Percentiles rank a stretch among this genome's conserved stretches.
phyloP scores from a whole-genome alignment of 768 basidiomycete species.

The Clitopilus passeckerianus region DNA sequence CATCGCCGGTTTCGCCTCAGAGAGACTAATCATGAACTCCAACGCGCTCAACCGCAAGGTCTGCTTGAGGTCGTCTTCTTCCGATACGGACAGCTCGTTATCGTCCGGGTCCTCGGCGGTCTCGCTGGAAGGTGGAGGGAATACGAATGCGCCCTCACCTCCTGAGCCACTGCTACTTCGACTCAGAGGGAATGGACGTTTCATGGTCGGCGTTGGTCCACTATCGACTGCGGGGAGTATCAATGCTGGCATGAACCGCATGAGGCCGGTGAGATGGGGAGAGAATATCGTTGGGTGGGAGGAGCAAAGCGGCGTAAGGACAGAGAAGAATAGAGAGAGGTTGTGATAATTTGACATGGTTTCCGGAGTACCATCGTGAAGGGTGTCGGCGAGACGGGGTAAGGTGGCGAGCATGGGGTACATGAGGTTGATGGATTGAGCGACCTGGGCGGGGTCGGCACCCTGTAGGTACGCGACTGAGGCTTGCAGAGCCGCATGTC shows the following conservation, averaged over 20 bases:
- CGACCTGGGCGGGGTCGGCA: conserved; percentile 55
- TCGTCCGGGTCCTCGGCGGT: conserved; percentile 11
- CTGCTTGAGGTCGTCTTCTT: conserved; percentile 60
- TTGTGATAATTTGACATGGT: conserved; percentile 35
- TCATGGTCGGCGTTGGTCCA: conserved; percentile 46
- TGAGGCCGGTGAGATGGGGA: conserved; percentile 62
- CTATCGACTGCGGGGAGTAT: conserved; percentile 56
- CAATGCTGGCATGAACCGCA: conserved; percentile 66
- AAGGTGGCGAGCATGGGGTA: conserved; percentile 75
- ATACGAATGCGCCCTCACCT: conserved; percentile 28
- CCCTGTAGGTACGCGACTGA: conserved; percentile 65
- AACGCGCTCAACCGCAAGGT: conserved; percentile 69
- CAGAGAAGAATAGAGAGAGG: conserved; percentile 60
- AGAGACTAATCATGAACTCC: conserved; percentile 81
- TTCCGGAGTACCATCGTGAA: conserved; percentile 13
- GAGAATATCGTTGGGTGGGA: conserved; percentile 69
- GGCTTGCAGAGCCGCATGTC: conserved; percentile 67
- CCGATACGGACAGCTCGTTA: conserved; percentile 27
- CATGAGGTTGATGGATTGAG: conserved; percentile 56
- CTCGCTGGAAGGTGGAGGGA: conserved; percentile 24
- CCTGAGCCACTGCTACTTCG: conserved; percentile 8
- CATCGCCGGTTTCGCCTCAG: conserved; percentile 68
- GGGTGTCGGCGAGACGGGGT: conserved; percentile 42
- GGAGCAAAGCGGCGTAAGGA: conserved; percentile 66
- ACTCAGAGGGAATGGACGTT: conserved; percentile 36